Evolutionary conservation across 2,329 filamentous ascomycete species (phyloP), one percentile per base, ranked within the genome.

Genomic region (Ramularia collo-cygni): DNA sequence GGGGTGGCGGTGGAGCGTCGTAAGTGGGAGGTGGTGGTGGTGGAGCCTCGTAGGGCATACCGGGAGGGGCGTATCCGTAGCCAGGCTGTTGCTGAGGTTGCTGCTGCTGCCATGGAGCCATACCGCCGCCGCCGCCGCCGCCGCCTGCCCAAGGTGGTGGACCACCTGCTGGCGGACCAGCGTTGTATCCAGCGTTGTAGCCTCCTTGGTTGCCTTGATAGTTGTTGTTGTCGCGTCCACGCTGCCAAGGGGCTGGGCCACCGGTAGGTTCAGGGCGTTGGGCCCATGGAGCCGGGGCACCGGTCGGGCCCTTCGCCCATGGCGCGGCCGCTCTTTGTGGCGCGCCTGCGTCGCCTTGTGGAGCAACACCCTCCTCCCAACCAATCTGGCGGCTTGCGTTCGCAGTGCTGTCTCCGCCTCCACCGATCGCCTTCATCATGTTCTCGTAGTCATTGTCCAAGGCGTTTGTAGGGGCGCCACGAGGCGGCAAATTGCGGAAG

Each of bases 361-460:
- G 31, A 50, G 75, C 77, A 26, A 71, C 72, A 40, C 77, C 78
- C 42, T 86, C 84, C 9, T 85, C 86, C 48, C 83, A 86, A 67
- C 94, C 92, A 58, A 98, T 95, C 48, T 85, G 85, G 51, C 81
- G 82, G 53, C 81, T 83, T 27, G 83, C 67, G 32, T 74, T 71
- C 33, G 69, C 76, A 38, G 70, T 74, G 21, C 21, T 24, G 21
- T 24, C 21, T 41, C 69, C 69, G 38, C 69, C 75, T 46, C 81
- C 83, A 48, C 87, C 87, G 54, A 96, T 78, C 73, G 96, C 92
- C 77, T 93, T 84, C 88, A 98, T 95, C 60, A 98, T 86, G 80
- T 90, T 87, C 77, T 96, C 89, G 68, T 95, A 92, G 66, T 98
- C 92, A 51, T 82, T 85, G 72, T 95, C 87, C 48, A 84, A 85